phyloP scores from a whole-genome alignment of 306 rosid species.

The Canavalia gladiata region DNA sequence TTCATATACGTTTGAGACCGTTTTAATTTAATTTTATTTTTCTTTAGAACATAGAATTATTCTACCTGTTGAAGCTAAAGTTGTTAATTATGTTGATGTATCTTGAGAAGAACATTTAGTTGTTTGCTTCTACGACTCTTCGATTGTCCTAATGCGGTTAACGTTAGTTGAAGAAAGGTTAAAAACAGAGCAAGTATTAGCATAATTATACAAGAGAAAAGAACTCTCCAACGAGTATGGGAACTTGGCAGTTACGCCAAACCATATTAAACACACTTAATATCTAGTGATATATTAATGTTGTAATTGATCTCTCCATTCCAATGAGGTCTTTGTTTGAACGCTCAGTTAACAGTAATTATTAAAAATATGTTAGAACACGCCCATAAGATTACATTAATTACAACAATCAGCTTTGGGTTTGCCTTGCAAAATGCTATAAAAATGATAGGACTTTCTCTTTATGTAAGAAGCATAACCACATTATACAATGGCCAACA shows the following conservation, averaged over 20 bases:
- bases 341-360: not conserved
- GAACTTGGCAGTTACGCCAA: slow-evolving; percentile 21
- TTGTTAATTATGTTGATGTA: too few relatives aligned
- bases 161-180: not conserved
- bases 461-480: not conserved
- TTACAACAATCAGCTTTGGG: not conserved
- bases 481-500: slow-evolving; percentile 38
- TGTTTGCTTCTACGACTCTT: not conserved
- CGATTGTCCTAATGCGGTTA: not conserved
- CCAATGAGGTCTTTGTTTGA: slow-evolving; percentile 7
- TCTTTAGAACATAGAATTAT: too few relatives aligned
- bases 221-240: slow-evolving; percentile 17
- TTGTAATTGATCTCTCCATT: not conserved
- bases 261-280: not conserved
- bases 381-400: not conserved
- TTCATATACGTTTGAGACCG: too few relatives aligned
- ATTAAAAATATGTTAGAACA: not conserved
- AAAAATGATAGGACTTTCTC: not conserved
- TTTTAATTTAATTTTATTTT: too few relatives aligned
- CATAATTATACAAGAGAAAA: not conserved
- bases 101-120: too few relatives aligned
- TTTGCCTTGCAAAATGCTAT: not conserved
- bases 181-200: not conserved
- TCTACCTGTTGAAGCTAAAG: too few relatives aligned
- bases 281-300: not conserved